A percentile compares a stretch with the other conserved stretches of the same genome.
Conservation (phyloP, 306 rosid genomes). For the Inga laurina region DNA sequence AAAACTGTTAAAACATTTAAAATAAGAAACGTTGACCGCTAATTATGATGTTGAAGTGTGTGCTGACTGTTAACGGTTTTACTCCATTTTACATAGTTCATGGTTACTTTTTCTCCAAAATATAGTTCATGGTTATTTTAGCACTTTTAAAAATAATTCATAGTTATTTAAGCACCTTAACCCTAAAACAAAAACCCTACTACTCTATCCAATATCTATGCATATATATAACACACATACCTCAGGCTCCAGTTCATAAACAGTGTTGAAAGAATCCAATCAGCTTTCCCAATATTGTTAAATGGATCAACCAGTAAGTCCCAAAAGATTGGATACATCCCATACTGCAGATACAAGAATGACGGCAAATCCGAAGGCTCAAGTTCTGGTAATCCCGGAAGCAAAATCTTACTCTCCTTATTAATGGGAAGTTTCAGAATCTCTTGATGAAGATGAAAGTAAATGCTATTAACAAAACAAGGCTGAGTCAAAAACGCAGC, state of each 20-base stretch:
- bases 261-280: background rate
- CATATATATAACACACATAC: background rate
- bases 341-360: background rate
- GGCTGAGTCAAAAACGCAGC: background rate
- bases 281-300: background rate
- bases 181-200: no score
- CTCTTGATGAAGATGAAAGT: background rate
- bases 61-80: no score
- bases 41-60: no score
- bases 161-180: no score
- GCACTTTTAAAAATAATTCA: no score
- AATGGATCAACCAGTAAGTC: background rate
- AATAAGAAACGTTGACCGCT: no score
- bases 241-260: background rate
- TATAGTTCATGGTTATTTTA: no score
- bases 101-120: no score
- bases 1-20: no score
- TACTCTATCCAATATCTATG: background rate
- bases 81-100: no score
- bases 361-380: background rate
- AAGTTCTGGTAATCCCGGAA: background rate
- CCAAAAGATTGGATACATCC: background rate
- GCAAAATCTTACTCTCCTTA: background rate
- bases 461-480: background rate
- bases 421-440: background rate